Percentiles rank a stretch among this genome's conserved stretches.
Conservation (phyloP, 1,284 basidiomycete species). For the Sutorius eximius region DNA sequence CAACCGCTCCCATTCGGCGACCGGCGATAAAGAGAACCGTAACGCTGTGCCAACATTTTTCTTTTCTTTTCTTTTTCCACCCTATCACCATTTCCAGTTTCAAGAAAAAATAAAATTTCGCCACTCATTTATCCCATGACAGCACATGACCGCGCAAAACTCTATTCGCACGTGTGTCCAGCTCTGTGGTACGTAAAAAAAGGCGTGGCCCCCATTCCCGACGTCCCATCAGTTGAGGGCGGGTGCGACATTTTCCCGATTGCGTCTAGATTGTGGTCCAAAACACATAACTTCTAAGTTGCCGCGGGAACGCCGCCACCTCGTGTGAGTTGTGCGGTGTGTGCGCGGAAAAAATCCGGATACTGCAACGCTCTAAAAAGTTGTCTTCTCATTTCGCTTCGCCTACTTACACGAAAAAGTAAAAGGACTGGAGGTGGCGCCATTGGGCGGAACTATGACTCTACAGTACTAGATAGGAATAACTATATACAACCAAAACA, state of each 20-base stretch:
- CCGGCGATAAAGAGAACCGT: constrained; percentile 1
- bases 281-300: neutral
- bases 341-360: constrained; percentile 6
- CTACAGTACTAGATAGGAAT: constrained; percentile 32
- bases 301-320: constrained; percentile 8
- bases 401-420: constrained; percentile 2
- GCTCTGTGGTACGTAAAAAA: neutral
- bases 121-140: constrained; percentile 4
- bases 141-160: constrained; percentile 6
- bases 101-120: neutral
- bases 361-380: constrained; percentile 1
- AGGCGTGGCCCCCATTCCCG: neutral
- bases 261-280: neutral
- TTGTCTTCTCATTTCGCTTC: constrained; percentile 12
- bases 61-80: neutral
- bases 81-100: constrained; percentile 14
- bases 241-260: constrained; percentile 6
- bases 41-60: constrained; percentile 2
- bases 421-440: constrained; percentile 2
- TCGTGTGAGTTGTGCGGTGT: constrained; percentile 6
- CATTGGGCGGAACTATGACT: neutral
- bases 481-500: constrained; percentile 33
- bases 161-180: constrained; percentile 14
- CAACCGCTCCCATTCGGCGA: neutral
- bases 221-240: constrained; percentile 1